Base-by-base conservation (phyloP, 2,329 filamentous ascomycete species). In the Cytospora piceicola region DNA sequence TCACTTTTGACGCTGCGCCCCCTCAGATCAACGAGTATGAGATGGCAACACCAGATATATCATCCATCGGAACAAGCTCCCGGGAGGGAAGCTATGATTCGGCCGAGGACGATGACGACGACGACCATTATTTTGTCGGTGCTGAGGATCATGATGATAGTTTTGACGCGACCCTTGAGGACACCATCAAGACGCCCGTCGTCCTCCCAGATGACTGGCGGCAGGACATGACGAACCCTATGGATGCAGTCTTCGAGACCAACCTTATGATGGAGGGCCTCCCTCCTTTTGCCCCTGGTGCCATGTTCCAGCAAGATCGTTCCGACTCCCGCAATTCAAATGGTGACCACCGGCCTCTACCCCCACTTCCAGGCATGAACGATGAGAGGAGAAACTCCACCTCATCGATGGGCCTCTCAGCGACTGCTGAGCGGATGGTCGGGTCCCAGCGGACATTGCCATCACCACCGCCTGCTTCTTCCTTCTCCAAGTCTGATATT, bases 21-120 rank as follows among this genome's bases (percentile, higher is more conserved):
- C 95, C 95, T 29, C 92, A 96, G 75, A 86, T 99, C 73, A 97
- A 98, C 75, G 95, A 99, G 79, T 99, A 98, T 76, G 95, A 98
- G 78, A 94, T 97, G 91, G 91, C 93, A 39, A 99, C 95, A 2
- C 95, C 95, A 14, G 95, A 97, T 74, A 87, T 96, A n/a, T 97
- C 94, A 1, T 96, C 94, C 0, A 84, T 96, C 29, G 92, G 92
- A 30, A 94, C 92, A 58, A 93, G 90, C 71, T 98, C 94, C 15
- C 90, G 94, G 11, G 93, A 97, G 73, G 93, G 93, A 52, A 98
- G 94, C 79, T 97, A 92, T 75, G 94, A 97, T 68, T 94, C 92
- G 0, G 88, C 91, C 36, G 90, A 92, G 15, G 88, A 90, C 30
- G 89, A 91, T 30, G 90, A 93, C 54, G 82, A 88, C 54, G 91